phyloP scores from a whole-genome alignment of 352 stramenopile genomes.

The Thalassiosira hispida region DNA sequence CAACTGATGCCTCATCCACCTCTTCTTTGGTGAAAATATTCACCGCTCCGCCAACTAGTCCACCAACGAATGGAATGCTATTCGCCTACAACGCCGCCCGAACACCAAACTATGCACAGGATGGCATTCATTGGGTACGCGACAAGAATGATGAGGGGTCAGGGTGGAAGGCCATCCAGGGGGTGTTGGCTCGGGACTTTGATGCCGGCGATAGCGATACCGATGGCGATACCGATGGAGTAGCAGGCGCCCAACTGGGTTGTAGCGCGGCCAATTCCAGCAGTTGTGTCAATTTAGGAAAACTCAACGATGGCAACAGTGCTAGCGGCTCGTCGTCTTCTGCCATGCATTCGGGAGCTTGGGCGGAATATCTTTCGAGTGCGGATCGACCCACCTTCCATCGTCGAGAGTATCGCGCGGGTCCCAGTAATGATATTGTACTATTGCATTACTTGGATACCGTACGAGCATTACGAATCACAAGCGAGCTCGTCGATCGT shows the following conservation, averaged over 20 bases:
- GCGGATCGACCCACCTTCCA: background rate
- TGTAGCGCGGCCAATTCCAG: background rate
- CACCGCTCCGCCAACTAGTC: background rate
- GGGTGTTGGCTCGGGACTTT: background rate
- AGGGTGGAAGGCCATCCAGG: background rate
- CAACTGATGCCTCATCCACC: background rate
- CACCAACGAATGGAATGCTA: background rate
- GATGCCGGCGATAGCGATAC: background rate
- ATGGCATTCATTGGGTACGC: conserved; percentile 9
- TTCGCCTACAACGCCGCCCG: background rate
- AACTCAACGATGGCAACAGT: background rate
- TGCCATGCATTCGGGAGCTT: background rate
- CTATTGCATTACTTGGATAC: conserved; percentile 6
- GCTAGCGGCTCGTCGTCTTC: background rate
- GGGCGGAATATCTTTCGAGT: background rate
- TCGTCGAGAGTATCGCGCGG: background rate
- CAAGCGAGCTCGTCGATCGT: background rate
- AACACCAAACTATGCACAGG: conserved; percentile 1
- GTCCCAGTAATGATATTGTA: conserved; percentile 3
- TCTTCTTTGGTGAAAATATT: background rate
- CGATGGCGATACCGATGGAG: background rate
- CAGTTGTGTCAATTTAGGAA: too few species aligned
- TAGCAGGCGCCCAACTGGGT: background rate
- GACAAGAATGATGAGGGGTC: background rate
- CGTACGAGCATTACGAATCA: background rate